Evolutionary conservation across 2,329 filamentous ascomycete species (phyloP).

Genomic region (Remersonia thermophila): DNA sequence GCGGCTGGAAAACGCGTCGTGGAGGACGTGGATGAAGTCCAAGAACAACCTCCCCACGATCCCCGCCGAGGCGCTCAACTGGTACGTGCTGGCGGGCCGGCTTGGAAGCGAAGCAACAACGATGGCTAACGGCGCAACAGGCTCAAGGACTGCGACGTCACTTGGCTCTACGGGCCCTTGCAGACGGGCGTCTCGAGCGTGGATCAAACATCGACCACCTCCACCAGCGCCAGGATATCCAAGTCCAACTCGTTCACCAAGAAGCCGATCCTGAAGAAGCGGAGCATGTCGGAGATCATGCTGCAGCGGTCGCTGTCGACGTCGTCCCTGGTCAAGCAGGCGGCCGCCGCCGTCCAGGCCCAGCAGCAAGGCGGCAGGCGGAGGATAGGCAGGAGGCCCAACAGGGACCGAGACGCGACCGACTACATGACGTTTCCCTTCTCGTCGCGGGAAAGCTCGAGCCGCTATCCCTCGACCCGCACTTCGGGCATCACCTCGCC

Average conservation of each 20-base stretch:
- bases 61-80: constrained; percentile 84
- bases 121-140: constrained; percentile 31
- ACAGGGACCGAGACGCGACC: constrained; percentile 51
- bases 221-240: constrained; percentile 32
- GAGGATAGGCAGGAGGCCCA: constrained; percentile 35
- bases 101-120: too few relatives aligned
- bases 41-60: constrained; percentile 81
- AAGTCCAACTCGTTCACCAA: constrained; percentile 57
- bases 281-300: constrained; percentile 92
- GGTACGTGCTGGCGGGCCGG: constrained; percentile 43
- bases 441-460: constrained; percentile 51
- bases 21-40: constrained; percentile 91
- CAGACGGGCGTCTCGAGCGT: constrained; percentile 56
- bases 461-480: constrained; percentile 51
- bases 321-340: constrained; percentile 81
- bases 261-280: constrained; percentile 92
- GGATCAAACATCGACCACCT: constrained; percentile 32
- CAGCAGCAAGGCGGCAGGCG: constrained; percentile 51
- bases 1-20: constrained; percentile 87
- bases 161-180: constrained; percentile 90
- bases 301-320: constrained; percentile 78
- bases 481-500: constrained; percentile 59
- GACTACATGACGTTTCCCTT: constrained; percentile 58
- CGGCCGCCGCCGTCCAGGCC: constrained; percentile 72
- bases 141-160: constrained; percentile 95